Base-by-base conservation (phyloP, 2,329 filamentous ascomycete genomes). In the Venturia pyrina region DNA sequence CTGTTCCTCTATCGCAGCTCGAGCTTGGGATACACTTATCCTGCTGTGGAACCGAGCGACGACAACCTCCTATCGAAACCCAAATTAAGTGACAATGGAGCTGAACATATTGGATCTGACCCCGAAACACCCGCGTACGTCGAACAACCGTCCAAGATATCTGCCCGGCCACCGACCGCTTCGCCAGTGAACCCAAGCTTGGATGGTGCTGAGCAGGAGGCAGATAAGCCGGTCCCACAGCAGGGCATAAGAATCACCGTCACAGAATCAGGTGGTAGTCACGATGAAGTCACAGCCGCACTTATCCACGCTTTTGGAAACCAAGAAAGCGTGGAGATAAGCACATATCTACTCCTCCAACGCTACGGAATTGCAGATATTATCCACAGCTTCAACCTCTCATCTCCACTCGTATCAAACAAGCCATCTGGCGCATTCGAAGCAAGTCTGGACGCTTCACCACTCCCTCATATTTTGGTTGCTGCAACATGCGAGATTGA, bases 251-350 rank as follows among this genome's bases (percentile, higher is more conserved):
- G 44, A 28, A 62, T 62, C 21, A 40, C 44, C 37, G 40, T 73
- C 62, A 66, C 68, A n/a, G 72, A 73, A 63, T 69, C 68, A 15
- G 69, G 68, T 6, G 70, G 71, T n/a, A 70, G 69, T n/a, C 72
- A 73, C 68, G 72, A 73, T 68, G 72, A 73, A 65, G 72, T 73
- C 50, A 66, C 71, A 34, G 71, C 71, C 10, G 72, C 72, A 19
- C 69, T 73, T 15, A 69, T 73, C 34, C 69, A 73, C 67, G 65
- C 70, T 15, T 70, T 73, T 63, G 72, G 71, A 28, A 69, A 69
- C 4, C 70, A 70, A 37, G 67, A 67, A 13, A 65, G 66, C 13
- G 69, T 68, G 48, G 66, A 69, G 46, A 63, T 73, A 17, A 66
- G 68, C 19, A 67, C 72, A 59, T 73, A 69, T 65, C 70, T 71